Base-by-base conservation (phyloP, 2,329 filamentous ascomycete genomes). In the Harringtonia lauricola region DNA sequence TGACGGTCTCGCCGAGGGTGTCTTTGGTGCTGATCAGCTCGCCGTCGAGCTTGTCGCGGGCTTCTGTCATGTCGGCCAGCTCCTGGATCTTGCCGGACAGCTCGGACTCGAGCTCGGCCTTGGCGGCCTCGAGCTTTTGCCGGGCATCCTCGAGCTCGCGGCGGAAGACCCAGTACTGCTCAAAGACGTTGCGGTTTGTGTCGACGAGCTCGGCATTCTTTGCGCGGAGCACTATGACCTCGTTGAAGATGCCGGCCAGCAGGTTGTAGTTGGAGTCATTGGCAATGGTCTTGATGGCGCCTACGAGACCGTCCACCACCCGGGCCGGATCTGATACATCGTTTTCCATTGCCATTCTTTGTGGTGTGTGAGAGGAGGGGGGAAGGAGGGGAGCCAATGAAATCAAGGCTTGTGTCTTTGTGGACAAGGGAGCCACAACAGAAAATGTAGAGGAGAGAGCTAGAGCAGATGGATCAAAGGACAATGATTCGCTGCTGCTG, bases 261-360 rank as follows among this genome's bases (percentile, higher is more conserved):
- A 59, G 49, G 50, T 59, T 59, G 54, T 61, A 61, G 49, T 59
- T 61, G 45, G 54, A 47, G 41, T 61, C 58, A 6, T 57, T 53
- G 1, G 58, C 55, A 24, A 61, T 52, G 46, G 55, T 53, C 40
- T 57, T 58, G 49, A 60, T 59, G 43, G 59, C 59, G 5, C 57
- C 54, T 17, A 61, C 57, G 12, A 61, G 51, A 22, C 55, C 56
- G 41, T 59, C 58, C n/a, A 61, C 43, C 28, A 51, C 46, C 29
- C 46, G 44, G 9, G 49, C 43, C 7, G 47, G 39, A 30, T 51
- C 49, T 14, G 39, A n/a, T 13, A 21, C 10, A 13, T 34, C 24
- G 21, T 22, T 24, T 18, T 24, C 39, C 9, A 12, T 2, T 5
- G 18, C 39, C 39, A 34, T 33, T 12, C 17, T 26, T 26, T 26